These are phyloP conservation scores for Clarireedia hainanense DNA, from an alignment of 2,329 filamentous ascomycete genomes.

Conservation along the genomic window DNA sequence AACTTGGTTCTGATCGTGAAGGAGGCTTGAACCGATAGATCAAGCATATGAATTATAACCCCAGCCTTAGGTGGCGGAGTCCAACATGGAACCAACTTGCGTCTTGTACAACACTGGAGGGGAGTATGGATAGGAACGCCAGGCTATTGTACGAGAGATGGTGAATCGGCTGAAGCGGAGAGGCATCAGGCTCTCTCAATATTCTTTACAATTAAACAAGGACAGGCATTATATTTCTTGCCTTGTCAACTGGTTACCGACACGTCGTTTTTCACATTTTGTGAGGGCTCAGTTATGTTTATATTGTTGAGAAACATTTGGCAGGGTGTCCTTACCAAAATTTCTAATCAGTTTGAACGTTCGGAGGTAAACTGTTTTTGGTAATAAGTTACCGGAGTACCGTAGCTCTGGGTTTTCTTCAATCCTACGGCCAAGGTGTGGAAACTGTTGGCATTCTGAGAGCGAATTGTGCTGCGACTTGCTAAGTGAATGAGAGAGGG, in stretches of 20 bases:
- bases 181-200: background rate
- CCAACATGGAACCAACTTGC: conserved; percentile 3
- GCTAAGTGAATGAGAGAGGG: background rate
- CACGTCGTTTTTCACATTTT: background rate
- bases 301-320: background rate
- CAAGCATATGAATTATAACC: background rate
- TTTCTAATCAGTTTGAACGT: background rate
- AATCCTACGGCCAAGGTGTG: background rate
- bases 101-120: background rate
- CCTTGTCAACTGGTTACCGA: background rate
- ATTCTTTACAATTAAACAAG: background rate
- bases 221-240: conserved; percentile 8
- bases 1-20: background rate
- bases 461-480: background rate
- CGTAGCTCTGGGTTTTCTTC: conserved; percentile 1
- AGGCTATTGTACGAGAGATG: background rate
- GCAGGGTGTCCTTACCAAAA: background rate
- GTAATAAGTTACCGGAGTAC: background rate
- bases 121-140: background rate
- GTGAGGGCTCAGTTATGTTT: background rate
- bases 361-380: conserved; percentile 1
- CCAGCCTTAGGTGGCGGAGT: background rate
- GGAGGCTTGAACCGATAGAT: background rate
- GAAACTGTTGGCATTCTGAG: background rate
- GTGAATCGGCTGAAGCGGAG: conserved; percentile 4